Evolutionary conservation across 805 yeast genomes (phyloP), one percentile per base, ranked within the genome.

Genomic region (Spathaspora hagerdaliae): DNA sequence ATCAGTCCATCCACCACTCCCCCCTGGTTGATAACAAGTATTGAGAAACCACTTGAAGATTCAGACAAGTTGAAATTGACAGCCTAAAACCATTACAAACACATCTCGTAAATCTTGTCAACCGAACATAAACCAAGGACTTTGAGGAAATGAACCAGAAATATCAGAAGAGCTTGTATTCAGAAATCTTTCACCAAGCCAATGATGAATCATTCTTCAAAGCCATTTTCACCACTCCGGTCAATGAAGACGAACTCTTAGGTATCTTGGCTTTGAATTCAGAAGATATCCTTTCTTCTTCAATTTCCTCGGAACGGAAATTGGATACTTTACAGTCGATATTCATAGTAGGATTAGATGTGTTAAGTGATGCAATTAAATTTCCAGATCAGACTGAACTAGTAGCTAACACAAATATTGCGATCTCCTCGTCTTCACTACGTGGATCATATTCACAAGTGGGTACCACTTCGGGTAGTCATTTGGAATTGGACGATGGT

Each of bases 231-330:
- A 56, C 59, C 11, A 53, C 59, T 1, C 58, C 61, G 7, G 51
- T 65, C 13, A 61, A 61, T 40, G 32, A 41, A n/a, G 53, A 51
- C n/a, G 60, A 61, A 3, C 47, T 65, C 27, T 48, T 48, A 34
- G 54, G 64, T 8, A 47, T 49, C 8, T 43, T 65, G 27, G 13
- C 19, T 10, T 12, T 8, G 7, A 63, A 62, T 44, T 36, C 57
- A 19, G 55, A 43, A 27, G 7, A 27, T 10, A 42, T 19, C 26
- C 27, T 34, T 27, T 14, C 7, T 10, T 29, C 45, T n/a, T 33
- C 46, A 19, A 27, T 34, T 11, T 32, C 41, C 7, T 9, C 32
- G 12, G 31, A 35, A 27, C 29, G 27, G 33, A 42, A 37, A 14
- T 26, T 41, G 26, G 33, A 19, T 29, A 41, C 45, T 12, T 15